phyloP scores from a whole-genome alignment of 2,329 filamentous ascomycete genomes.

The Fusarium decemcellulare region DNA sequence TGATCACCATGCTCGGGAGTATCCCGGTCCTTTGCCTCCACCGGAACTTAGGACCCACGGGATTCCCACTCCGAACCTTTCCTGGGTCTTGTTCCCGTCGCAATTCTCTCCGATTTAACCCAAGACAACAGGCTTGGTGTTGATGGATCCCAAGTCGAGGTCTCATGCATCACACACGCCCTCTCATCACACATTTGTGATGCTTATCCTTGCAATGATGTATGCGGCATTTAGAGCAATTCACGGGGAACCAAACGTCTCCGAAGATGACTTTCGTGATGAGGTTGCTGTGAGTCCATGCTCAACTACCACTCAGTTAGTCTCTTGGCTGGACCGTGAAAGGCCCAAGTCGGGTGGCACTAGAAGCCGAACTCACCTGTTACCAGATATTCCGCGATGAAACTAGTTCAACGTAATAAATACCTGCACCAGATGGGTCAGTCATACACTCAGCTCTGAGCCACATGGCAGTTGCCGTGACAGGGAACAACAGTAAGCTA shows the following conservation, averaged over 20 bases:
- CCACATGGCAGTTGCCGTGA: no score
- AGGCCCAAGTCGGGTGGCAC: no score
- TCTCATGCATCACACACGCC: not conserved
- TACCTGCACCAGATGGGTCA: no score
- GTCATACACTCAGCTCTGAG: no score
- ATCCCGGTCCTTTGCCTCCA: not conserved
- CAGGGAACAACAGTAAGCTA: no score
- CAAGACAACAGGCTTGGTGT: not conserved
- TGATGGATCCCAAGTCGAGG: not conserved
- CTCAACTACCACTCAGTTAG: not conserved
- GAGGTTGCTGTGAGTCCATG: no score
- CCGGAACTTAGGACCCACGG: not conserved
- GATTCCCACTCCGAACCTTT: constrained; percentile 2
- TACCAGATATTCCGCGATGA: no score
- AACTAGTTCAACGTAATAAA: no score
- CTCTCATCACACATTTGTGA: not conserved
- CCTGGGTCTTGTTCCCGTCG: not conserved
- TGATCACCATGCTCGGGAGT: constrained; percentile 1
- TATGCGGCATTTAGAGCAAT: constrained; percentile 3
- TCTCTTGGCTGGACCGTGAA: not conserved
- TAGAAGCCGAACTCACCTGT: no score
- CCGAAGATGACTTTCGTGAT: not conserved
- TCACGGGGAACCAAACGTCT: not conserved
- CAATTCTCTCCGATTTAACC: constrained; percentile 1
- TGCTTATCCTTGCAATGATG: not conserved